These are phyloP conservation scores for Xylariaceae sp. DNA, from an alignment of 2,329 filamentous ascomycete species.

Conservation along the genomic window DNA sequence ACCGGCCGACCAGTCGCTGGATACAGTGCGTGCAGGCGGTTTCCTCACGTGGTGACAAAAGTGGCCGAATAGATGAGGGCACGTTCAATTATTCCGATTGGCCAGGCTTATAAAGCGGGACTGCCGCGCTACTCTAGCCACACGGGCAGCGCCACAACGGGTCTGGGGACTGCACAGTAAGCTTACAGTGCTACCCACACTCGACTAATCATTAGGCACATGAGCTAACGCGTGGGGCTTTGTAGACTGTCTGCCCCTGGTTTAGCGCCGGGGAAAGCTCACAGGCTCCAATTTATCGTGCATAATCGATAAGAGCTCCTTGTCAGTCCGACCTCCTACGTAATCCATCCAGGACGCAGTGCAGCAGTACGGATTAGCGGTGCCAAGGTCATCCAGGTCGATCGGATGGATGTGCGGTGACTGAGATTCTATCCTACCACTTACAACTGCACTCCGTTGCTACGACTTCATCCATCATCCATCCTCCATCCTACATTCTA, in stretches of 20 bases:
- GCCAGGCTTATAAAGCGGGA: not conserved
- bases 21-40: not conserved
- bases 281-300: constrained; percentile 9
- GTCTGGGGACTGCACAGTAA: no score
- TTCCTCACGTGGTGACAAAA: not conserved
- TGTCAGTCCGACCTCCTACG: not conserved
- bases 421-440: not conserved
- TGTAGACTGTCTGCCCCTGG: not conserved
- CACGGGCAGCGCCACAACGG: not conserved
- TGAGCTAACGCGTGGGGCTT: not conserved
- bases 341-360: not conserved
- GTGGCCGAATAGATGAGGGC: not conserved
- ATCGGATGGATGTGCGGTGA: not conserved
- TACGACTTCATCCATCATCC: no score
- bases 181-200: no score
- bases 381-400: not conserved
- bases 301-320: constrained; percentile 31
- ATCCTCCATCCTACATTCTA: no score
- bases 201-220: not conserved
- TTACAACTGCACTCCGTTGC: not conserved
- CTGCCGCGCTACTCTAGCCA: not conserved
- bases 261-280: constrained; percentile 3
- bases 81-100: not conserved
- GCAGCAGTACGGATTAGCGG: not conserved
- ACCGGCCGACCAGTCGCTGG: not conserved